These are phyloP conservation scores for Omphalotus olearius DNA, from an alignment of 1,284 basidiomycete genomes.

Conservation along the genomic window DNA sequence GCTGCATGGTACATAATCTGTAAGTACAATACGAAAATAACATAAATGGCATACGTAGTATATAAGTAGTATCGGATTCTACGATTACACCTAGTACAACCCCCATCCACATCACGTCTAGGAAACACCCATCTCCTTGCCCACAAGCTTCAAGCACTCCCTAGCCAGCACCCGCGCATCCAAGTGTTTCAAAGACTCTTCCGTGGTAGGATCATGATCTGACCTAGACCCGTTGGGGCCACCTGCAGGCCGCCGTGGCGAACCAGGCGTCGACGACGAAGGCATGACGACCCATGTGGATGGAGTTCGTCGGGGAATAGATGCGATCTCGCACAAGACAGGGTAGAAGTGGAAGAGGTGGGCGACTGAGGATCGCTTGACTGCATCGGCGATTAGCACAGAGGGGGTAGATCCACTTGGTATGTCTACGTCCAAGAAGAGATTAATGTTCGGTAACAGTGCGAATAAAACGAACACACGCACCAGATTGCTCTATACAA, in stretches of 20 bases:
- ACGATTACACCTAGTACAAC: no score
- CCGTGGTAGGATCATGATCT: conserved; percentile 27
- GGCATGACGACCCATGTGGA: conserved; percentile 51
- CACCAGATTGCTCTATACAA: conserved; percentile 47
- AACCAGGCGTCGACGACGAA: conserved; percentile 17
- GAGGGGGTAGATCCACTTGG: conserved; percentile 36
- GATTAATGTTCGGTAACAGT: not conserved
- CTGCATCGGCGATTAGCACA: conserved; percentile 58
- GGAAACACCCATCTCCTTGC: conserved; percentile 60
- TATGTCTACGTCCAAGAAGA: conserved; percentile 34
- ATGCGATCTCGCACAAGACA: conserved; percentile 72
- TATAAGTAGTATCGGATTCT: no score
- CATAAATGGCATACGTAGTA: no score
- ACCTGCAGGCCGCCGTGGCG: conserved; percentile 11
- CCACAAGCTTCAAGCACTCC: conserved; percentile 68
- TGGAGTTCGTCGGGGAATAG: conserved; percentile 61
- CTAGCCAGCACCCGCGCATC: conserved; percentile 66
- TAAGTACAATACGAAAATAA: no score
- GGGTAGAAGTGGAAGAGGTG: conserved; percentile 86
- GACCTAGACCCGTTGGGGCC: not conserved
- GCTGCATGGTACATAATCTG: no score
- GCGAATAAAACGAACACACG: conserved; percentile 1
- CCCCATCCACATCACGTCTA: not conserved
- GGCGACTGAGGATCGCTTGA: conserved; percentile 67
- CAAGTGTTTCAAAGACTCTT: conserved; percentile 36